Evolutionary conservation across 768 basidiomycete species (phyloP), one percentile per base, ranked within the genome.

Genomic region (Sarcomyxa edulis): DNA sequence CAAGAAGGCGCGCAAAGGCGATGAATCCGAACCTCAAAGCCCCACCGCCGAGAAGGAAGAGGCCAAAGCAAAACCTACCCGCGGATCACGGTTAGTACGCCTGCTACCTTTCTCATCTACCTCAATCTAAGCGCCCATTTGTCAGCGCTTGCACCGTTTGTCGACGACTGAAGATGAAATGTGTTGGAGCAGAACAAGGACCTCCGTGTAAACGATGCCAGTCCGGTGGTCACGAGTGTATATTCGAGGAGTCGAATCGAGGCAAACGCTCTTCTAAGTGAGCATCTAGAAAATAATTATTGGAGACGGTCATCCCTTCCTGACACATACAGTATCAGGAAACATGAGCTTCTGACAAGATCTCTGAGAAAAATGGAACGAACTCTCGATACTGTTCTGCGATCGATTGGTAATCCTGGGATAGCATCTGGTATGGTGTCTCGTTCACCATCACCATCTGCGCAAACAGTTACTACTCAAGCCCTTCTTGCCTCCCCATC

Each of bases 181-280:
- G 90, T 42, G 85, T 89, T 6, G 87, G 86, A 23, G 90, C 87
- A 2, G 92, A 93, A 58, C 76, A 91, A 27, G 92, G 91, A 0
- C 86, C 86, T 0, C 89, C 92, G 0, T 96, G 92, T 66, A 94
- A 92, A 53, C 82, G 92, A 15, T 96, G 92, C 51, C 61, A 65
- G 32, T 53, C 78, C 0, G 83, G 86, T 14, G 77, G 77, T 48
- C 86, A 94, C 52, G 90, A 95, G 49, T 99, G 96, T 54, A 77
- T 96, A 30, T 98, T 99, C 47, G 93, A 98, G 64, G 95, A 97
- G 58, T 91, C 87, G 2, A 94, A 97, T 56, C 76, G 96, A 33
- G 96, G 96, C 28, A 95, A 94, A 58, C 79, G 89, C 8, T 78
- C 85, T 15, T 75, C 84, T 39, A 90, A 88, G 88, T 89, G 60